phyloP scores from a whole-genome alignment of 306 rosid species.

The Cercis canadensis region DNA sequence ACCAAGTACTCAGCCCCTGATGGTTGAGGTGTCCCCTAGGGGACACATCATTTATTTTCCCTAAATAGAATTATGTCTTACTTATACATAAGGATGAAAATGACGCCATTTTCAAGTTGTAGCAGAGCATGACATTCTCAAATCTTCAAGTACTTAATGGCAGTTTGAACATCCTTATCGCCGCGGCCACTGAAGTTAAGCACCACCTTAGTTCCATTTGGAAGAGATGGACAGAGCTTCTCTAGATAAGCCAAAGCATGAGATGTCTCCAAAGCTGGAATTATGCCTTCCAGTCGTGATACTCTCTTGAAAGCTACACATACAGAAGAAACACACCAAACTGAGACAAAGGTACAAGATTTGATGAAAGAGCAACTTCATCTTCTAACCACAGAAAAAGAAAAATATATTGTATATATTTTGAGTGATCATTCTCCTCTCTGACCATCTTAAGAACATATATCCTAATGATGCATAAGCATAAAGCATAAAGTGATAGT shows the following conservation, averaged over 20 bases:
- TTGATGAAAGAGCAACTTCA: constrained; percentile 24
- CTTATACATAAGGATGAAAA: constrained; percentile 15
- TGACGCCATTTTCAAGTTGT: constrained; percentile 31
- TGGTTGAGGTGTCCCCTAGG: no score
- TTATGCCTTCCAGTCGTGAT: constrained; percentile 89
- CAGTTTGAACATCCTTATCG: constrained; percentile 96
- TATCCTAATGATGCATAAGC: background rate
- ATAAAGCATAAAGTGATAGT: constrained; percentile 14
- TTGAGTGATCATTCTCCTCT: no score
- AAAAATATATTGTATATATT: no score
- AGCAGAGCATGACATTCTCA: constrained; percentile 39
- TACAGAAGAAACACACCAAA: background rate
- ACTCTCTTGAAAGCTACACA: constrained; percentile 81
- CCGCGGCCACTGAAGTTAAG: constrained; percentile 95
- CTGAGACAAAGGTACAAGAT: constrained; percentile 7
- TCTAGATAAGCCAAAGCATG: constrained; percentile 93
- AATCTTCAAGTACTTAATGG: constrained; percentile 77
- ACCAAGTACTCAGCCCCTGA: no score
- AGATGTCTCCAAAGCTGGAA: constrained; percentile 96
- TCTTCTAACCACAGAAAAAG: constrained; percentile 2
- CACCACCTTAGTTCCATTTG: constrained; percentile 76
- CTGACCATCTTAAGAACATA: no score
- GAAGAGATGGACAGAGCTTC: constrained; percentile 81
- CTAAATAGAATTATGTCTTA: constrained; percentile 22
- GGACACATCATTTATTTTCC: background rate